Evolutionary conservation across 108 stramenopile genomes (phyloP).

Genomic region (Cyclotella baltica): DNA sequence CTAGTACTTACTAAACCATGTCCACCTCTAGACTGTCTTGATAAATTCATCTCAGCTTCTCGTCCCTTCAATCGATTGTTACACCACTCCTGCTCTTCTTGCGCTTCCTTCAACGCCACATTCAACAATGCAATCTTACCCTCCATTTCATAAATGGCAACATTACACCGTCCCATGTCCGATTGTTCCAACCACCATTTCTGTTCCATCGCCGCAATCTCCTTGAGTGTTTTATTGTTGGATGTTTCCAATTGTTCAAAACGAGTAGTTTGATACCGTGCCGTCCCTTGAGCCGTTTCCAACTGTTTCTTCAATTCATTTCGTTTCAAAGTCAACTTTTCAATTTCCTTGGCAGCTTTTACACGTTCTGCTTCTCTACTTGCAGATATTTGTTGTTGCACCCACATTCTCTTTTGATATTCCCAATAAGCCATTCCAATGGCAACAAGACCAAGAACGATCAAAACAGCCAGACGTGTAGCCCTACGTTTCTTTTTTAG

Average conservation of each 20-base stretch:
- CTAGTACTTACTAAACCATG: background rate
- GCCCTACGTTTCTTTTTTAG: background rate
- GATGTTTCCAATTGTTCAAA: slow-evolving; percentile 7
- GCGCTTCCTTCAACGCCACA: background rate
- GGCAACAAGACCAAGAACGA: background rate
- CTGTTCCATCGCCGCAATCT: slow-evolving; percentile 30
- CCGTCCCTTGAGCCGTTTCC: slow-evolving; percentile 21
- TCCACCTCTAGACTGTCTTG: background rate
- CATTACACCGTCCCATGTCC: slow-evolving; percentile 22
- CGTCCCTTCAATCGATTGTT: background rate
- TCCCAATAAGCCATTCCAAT: background rate
- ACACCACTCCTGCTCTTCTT: slow-evolving; percentile 28
- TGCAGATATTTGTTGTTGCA: slow-evolving; percentile 3
- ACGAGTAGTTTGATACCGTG: slow-evolving; percentile 28
- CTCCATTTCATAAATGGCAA: slow-evolving; percentile 6
- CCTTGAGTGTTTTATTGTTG: background rate
- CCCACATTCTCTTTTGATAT: slow-evolving; percentile 13
- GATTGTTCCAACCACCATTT: slow-evolving; percentile 30
- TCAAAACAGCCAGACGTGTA: background rate
- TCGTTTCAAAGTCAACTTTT: slow-evolving; percentile 3
- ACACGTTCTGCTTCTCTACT: slow-evolving; percentile 19
- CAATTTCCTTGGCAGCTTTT: slow-evolving; percentile 20
- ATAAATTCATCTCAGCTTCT: background rate
- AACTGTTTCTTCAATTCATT: slow-evolving; percentile 18
- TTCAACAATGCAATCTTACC: background rate